Evolutionary conservation across 2,329 filamentous ascomycete species (phyloP), one percentile per base, ranked within the genome.

Genomic region (Beauveria pseudobassiana): DNA sequence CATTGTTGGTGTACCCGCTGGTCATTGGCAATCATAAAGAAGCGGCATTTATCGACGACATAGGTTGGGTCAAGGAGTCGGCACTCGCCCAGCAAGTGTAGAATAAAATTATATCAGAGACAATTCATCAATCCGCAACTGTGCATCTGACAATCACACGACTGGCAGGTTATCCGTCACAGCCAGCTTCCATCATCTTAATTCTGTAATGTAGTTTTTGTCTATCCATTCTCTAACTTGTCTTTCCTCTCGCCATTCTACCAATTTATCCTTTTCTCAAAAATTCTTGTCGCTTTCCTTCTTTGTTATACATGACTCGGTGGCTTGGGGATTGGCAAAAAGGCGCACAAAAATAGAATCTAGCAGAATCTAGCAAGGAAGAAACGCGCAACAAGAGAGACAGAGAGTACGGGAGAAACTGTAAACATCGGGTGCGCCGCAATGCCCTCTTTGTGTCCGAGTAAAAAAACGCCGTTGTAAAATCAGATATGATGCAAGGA

Each of bases 401-500:
- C 22, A 22, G 18, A 42, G 9, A 46, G 48, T 54, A 45, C 34
- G 14, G 34, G 50, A 51, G 20, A 46, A 61, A 14, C 12, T 43
- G n/a, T 51, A 52, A 59, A 57, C 30, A 52, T 59, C 38, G 57
- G 48, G 45, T 59, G 48, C 57, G 57, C 57, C 57, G 57, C 57
- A 52, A 59, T 59, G 57, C 57, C 57, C 45, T 59, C 48, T 45
- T 52, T 59, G 57, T 52, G 26, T 51, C 57, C 57, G 38, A 59
- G 55, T 48, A 14, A 45, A 48, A 61, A 56, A 50, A 58, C 51
- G 62, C 43, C 45, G 8, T 38, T 42, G 30, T 56, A 54, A 59
- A 57, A 57, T 43, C 53, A 61, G 38, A 64, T 56, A 54, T 54
- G 48, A 55, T 62, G 57, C 40, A 51, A 60, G 55, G 63, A 61